Conservation (phyloP, 2,329 filamentous ascomycete species). For the Cryphonectria radicalis region DNA sequence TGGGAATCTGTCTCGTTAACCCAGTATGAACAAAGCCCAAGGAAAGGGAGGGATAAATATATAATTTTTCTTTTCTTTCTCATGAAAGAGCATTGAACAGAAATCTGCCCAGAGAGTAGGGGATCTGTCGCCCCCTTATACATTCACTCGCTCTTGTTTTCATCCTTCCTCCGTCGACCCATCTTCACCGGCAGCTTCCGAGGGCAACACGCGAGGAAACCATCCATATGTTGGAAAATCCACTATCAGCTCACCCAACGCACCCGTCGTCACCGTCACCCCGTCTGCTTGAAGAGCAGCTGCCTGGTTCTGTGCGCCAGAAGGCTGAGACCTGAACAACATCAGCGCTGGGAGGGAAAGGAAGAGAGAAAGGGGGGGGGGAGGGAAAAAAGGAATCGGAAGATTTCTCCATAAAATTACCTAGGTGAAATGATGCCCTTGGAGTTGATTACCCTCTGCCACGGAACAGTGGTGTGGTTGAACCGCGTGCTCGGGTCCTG, state of each 20-base stretch:
- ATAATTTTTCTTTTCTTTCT: not conserved
- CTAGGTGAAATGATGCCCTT: conserved; percentile 86
- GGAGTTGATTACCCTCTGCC: conserved; percentile 91
- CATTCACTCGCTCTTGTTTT: conserved; percentile 8
- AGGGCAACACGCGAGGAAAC: conserved; percentile 58
- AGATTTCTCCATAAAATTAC: conserved; percentile 45
- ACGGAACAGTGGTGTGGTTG: conserved; percentile 81
- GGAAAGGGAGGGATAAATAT: not conserved
- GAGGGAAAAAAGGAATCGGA: not conserved
- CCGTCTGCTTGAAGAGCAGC: conserved; percentile 55
- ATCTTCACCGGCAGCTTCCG: conserved; percentile 39
- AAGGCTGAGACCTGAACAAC: conserved; percentile 50
- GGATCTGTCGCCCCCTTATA: not conserved
- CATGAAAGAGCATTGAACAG: not conserved
- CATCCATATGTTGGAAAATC: conserved; percentile 58
- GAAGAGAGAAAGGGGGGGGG: not conserved
- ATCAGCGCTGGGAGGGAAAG: conserved; percentile 4
- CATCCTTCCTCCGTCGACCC: conserved; percentile 35
- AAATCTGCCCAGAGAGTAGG: not conserved
- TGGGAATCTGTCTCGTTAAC: not conserved
- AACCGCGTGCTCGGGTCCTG: conserved; percentile 57
- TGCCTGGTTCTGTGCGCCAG: conserved; percentile 55
- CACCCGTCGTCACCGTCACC: conserved; percentile 52
- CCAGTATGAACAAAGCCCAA: not conserved
- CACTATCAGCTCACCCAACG: conserved; percentile 56